phyloP scores from a whole-genome alignment of 257 asterid species.

The Eucommia ulmoides region DNA sequence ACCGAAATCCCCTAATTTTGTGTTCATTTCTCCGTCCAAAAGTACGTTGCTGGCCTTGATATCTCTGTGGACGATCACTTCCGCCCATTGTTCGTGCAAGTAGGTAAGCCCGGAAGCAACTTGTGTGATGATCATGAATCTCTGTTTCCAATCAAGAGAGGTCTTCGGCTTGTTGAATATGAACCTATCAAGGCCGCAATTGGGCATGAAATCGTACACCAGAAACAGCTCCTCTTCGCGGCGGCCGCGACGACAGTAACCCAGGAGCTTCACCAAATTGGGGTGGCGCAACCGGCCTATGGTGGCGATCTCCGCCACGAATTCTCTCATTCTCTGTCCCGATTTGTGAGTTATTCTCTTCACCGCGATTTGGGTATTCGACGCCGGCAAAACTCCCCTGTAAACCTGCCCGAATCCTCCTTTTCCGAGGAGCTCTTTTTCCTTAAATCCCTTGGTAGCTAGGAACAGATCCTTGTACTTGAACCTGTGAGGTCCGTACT shows the following conservation, averaged over 20 bases:
- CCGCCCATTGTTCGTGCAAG: conserved; percentile 63
- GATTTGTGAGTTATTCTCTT: conserved; percentile 56
- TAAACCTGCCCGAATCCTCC: conserved; percentile 71
- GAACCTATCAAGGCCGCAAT: conserved; percentile 52
- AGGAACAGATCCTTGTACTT: conserved; percentile 41
- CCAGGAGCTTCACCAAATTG: conserved; percentile 43
- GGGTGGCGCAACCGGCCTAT: conserved; percentile 62
- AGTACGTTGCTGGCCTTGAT: conserved; percentile 53
- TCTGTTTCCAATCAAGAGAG: conserved; percentile 39
- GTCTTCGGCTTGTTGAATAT: conserved; percentile 21
- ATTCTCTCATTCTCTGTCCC: conserved; percentile 54
- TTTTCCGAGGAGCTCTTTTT: conserved; percentile 32
- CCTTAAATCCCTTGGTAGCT: conserved; percentile 48
- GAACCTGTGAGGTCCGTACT: conserved; percentile 46
- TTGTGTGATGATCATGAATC: conserved; percentile 39
- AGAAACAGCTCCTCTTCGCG: conserved; percentile 39
- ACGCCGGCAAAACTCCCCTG: conserved; percentile 28
- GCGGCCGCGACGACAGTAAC: conserved; percentile 56
- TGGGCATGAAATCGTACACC: conserved; percentile 63
- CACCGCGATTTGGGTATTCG: conserved; percentile 37
- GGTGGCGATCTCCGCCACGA: conserved; percentile 52
- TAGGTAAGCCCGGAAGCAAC: conserved; percentile 46
- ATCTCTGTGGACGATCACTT: conserved; percentile 54
- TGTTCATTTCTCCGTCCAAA: conserved; percentile 39
- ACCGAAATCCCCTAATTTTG: conserved; percentile 47